These are phyloP conservation scores for Boletus pseudopeckii DNA, from an alignment of 768 basidiomycete genomes.

Conservation along the genomic window DNA sequence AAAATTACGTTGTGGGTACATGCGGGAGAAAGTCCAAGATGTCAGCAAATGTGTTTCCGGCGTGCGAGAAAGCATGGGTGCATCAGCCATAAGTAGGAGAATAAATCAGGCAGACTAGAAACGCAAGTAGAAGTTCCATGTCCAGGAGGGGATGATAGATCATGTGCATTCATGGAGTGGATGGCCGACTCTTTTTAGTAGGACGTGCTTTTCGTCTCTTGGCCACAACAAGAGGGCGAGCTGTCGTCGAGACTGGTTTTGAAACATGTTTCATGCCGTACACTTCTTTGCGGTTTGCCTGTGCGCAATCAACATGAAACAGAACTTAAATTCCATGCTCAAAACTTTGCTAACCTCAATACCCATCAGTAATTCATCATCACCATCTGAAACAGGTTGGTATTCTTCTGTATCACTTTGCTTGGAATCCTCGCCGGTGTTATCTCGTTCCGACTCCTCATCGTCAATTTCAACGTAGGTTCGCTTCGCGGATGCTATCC, in stretches of 20 bases:
- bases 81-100: conserved; percentile 7
- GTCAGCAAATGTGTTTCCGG: conserved; percentile 9
- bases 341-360: conserved; percentile 42
- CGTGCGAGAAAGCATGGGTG: conserved; percentile 2
- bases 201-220: conserved; percentile 24
- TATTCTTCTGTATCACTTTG: conserved; percentile 11
- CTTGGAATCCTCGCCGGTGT: conserved; percentile 3
- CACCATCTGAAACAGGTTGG: conserved; percentile 38
- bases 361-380: conserved; percentile 62
- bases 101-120: conserved; percentile 9
- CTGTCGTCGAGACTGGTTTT: conserved; percentile 6
- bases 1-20: conserved; percentile 7
- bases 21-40: not conserved
- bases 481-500: conserved; percentile 23
- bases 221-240: not conserved
- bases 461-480: conserved; percentile 34
- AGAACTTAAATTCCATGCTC: not conserved
- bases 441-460: conserved; percentile 21
- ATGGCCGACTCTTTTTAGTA: conserved; percentile 13
- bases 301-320: conserved; percentile 2
- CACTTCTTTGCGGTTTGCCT: conserved; percentile 43
- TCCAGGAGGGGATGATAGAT: not conserved
- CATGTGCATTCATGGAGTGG: conserved; percentile 5
- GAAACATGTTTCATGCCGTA: conserved; percentile 29
- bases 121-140: not conserved